Base-by-base conservation (phyloP, 2,329 filamentous ascomycete genomes). In the Trichoderma sp. region DNA sequence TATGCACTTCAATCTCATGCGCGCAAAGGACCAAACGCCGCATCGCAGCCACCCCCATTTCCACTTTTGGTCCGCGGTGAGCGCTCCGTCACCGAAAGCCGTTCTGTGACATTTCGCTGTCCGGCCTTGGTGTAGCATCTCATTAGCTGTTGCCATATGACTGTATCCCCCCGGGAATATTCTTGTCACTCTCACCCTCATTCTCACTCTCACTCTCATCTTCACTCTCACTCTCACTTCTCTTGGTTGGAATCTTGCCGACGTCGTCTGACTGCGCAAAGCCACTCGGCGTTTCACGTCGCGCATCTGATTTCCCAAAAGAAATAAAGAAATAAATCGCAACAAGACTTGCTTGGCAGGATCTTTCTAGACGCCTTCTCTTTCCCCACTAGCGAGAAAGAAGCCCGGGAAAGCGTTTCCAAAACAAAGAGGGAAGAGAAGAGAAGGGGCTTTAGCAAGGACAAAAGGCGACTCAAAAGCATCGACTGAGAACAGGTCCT, bases 11-110 rank as follows among this genome's bases (percentile, higher is more conserved):
- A 11, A 11, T 21, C 27, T 29, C 59, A 33, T 31, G 67, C 50
- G 11, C 29, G 21, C 18, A 59, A 63, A 53, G 59, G 38, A 11
- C 45, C 33, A 31, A 4, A 74, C 63, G 63, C 41, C 50, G 71
- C 31, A 74, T 41, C 71, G 69, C 69, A 71, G 60, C 71, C 38
- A 53, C 71, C 73, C 73, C 73, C 73, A 38, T 68, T 75, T 63
- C 73, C 73, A 64, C 27, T 71, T 75, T 45, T 27, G 73, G 73
- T 35, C 35, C 53, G 50, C 53, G 73, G 73, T 75, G 73, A 75
- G 65, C 63, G 29, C 29, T 41, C n/a, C 53, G 65, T 75, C 73
- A 75, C 73, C 73, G 73, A 75, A n/a, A 33, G 63, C 24, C 31
- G 31, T 41, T 53, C 12, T 33, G 62, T 56, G 45, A 33, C 29